Evolutionary conservation across 768 basidiomycete species (phyloP).

Genomic region (Polyporus arcularius): DNA sequence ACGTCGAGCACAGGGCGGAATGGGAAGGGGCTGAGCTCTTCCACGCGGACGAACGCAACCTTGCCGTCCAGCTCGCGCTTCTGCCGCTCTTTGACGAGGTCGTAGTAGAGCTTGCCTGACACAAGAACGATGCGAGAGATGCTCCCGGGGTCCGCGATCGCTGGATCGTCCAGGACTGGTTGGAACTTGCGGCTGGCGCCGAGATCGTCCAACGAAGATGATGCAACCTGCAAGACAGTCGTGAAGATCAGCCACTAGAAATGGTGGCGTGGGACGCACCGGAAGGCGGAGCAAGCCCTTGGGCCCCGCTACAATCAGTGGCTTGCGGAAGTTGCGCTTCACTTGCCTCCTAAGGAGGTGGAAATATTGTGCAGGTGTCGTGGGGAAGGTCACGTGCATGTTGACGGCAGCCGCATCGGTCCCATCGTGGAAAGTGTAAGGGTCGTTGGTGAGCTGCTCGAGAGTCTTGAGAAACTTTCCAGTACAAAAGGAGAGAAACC

Average conservation of each 20-base stretch:
- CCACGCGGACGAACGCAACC: constrained; percentile 75
- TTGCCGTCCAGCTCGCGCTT: constrained; percentile 43
- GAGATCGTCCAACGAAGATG: constrained; percentile 67
- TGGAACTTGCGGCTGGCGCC: constrained; percentile 60
- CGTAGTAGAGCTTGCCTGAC: constrained; percentile 88
- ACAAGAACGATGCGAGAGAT: constrained; percentile 72
- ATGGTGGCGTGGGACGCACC: constrained; percentile 43
- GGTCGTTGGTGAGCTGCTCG: constrained; percentile 75
- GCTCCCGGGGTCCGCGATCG: constrained; percentile 33
- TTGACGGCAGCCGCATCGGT: constrained; percentile 58
- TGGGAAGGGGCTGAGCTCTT: constrained; percentile 90
- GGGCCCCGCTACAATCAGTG: constrained; percentile 80
- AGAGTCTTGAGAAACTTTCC: not conserved
- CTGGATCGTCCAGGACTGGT: constrained; percentile 61
- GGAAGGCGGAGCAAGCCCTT: constrained; percentile 80
- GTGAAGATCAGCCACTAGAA: not conserved
- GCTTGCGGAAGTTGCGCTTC: constrained; percentile 82
- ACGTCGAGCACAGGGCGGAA: constrained; percentile 52
- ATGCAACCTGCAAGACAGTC: constrained; percentile 57
- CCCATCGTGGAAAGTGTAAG: constrained; percentile 39
- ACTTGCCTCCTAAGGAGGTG: constrained; percentile 89
- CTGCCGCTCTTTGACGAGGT: constrained; percentile 71
- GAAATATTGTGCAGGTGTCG: constrained; percentile 91
- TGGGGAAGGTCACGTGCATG: constrained; percentile 83
- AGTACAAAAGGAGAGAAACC: constrained; percentile 1